These are phyloP conservation scores for Debaryomycetaceae sp. DNA, from an alignment of 1,139 yeast genomes.

Conservation along the genomic window DNA sequence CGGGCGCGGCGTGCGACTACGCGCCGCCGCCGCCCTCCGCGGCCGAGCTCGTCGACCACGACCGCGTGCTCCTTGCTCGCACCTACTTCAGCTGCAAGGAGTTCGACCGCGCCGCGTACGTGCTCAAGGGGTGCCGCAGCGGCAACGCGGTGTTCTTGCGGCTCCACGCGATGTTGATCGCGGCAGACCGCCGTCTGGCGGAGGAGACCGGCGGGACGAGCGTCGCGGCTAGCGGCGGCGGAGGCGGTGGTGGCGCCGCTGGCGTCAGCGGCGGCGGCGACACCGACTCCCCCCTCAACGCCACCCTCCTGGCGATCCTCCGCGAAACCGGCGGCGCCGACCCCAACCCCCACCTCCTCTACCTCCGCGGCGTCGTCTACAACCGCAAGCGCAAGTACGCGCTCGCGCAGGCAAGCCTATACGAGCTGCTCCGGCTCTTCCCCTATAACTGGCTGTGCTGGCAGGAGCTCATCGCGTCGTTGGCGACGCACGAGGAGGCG, in stretches of 20 bases:
- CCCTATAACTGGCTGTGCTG: slow-evolving; percentile 96
- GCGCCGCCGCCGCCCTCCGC: slow-evolving; percentile 8
- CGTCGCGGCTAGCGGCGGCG: neutral
- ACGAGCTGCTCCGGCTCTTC: slow-evolving; percentile 55
- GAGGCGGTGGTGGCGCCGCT: neutral
- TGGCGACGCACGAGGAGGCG: slow-evolving; percentile 64
- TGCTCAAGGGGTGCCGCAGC: slow-evolving; percentile 48
- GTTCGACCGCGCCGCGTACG: slow-evolving; percentile 71
- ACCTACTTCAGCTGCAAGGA: slow-evolving; percentile 81
- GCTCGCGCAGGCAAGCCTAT: slow-evolving; percentile 56
- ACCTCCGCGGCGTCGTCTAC: slow-evolving; percentile 63
- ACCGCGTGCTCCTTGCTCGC: slow-evolving; percentile 56
- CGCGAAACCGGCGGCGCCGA: slow-evolving; percentile 31
- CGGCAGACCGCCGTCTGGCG: slow-evolving; percentile 70
- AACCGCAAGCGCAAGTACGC: slow-evolving; percentile 56
- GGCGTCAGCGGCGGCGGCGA: slow-evolving; percentile 6
- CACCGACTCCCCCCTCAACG: slow-evolving; percentile 16
- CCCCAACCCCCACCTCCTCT: slow-evolving; percentile 61
- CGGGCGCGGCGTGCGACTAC: slow-evolving; percentile 10
- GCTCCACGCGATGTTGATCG: slow-evolving; percentile 63
- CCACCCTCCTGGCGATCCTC: slow-evolving; percentile 38
- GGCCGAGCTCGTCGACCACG: slow-evolving; percentile 31
- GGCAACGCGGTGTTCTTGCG: slow-evolving; percentile 60
- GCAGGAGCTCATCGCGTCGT: slow-evolving; percentile 71
- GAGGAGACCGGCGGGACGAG: slow-evolving; percentile 65